Base-by-base conservation (phyloP, 2,329 filamentous ascomycete genomes). In the Teratosphaeria gauchensis region DNA sequence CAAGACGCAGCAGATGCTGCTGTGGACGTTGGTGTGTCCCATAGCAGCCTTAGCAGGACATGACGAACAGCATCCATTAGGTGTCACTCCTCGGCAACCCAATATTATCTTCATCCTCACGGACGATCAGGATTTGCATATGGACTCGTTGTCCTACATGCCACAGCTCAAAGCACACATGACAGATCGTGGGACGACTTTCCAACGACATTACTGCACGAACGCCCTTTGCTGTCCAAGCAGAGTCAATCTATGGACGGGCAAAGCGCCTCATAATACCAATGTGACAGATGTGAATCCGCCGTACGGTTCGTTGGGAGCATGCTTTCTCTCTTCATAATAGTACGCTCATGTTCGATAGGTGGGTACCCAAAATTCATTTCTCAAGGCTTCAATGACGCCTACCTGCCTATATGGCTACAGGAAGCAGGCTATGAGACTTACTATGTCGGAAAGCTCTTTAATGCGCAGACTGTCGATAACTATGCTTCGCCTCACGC, bases 401-500 rank as follows among this genome's bases (percentile, higher is more conserved):
- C 85, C 38, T 89, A 86, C 61, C 77, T 90, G 0, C 87, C 86
- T 0, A 69, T 89, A 0, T 90, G 87, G 86, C 72, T 90, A n/a
- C 84, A 88, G 63, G 70, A 80, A 3, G 82, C 81, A 0, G 86
- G 85, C 0, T 89, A 89, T 67, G 82, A 83, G 63, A 89, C 86
- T 0, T 89, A 87, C 66, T 90, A 89, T 65, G 83, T 82, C 0
- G 87, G 85, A n/a, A 90, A 90, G 67, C 75, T 89, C 4, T 86
- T 87, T 73, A 90, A 90, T 63, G 76, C 79, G 0, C 85, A 88
- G 28, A 62, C 28, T 5, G 75, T 81, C 2, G 65, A 77, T 0
- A 89, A 86, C 59, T 89, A 87, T 68, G 74, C 87, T 66, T 73
- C 76, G 5, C 80, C 85, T 0, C 77, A 73, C 42, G 77, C 81